A percentile compares a stretch with the other conserved stretches of the same genome.
phyloP scores from a whole-genome alignment of 2,329 filamentous ascomycete species.

The Calonectria leucothoes region DNA sequence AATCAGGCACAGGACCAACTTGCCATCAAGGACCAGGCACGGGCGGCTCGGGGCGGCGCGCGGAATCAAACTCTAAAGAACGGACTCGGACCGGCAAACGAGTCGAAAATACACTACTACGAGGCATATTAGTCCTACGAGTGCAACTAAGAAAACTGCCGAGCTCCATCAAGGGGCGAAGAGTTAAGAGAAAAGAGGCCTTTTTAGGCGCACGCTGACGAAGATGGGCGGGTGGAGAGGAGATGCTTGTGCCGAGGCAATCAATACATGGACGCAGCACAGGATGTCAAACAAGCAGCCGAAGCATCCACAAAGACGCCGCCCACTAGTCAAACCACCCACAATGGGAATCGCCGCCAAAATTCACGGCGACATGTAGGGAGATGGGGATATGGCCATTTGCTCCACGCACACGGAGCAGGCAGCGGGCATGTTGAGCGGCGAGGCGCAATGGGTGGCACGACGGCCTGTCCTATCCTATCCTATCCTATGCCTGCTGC shows the following conservation, averaged over 20 bases:
- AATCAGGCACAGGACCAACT: background rate
- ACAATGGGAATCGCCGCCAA: background rate
- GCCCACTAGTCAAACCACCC: background rate
- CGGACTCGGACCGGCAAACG: background rate
- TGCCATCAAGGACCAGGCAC: conserved; percentile 3
- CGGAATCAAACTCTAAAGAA: conserved; percentile 15
- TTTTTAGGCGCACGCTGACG: background rate
- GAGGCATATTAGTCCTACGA: background rate
- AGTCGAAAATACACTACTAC: background rate
- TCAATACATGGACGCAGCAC: background rate
- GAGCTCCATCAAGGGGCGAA: background rate
- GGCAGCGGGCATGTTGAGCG: background rate
- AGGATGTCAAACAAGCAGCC: background rate
- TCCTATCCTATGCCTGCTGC: background rate
- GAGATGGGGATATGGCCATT: conserved; percentile 4
- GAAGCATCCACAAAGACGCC: background rate
- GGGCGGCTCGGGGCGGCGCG: conserved; percentile 15
- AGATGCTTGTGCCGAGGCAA: background rate
- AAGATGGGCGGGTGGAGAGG: background rate
- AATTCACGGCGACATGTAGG: background rate
- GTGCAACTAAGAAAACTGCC: background rate
- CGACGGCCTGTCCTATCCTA: background rate
- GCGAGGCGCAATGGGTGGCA: background rate
- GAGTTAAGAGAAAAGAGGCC: background rate
- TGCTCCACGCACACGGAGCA: background rate